These are phyloP conservation scores for Ophiocordyceps australis DNA, from an alignment of 2,329 filamentous ascomycete genomes.

Conservation along the genomic window DNA sequence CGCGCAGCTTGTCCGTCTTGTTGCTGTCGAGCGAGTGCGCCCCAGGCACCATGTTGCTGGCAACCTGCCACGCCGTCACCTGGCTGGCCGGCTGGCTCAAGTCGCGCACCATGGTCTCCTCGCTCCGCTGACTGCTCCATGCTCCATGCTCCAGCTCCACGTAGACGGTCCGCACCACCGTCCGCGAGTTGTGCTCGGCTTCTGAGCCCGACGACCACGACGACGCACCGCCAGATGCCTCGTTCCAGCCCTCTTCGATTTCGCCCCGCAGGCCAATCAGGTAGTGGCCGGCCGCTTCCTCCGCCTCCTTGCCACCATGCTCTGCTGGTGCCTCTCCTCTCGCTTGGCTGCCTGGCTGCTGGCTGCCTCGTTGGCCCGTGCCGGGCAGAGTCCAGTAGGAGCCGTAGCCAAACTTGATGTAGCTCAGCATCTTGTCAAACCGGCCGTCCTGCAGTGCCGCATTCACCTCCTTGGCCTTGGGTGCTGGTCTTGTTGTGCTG, in stretches of 20 bases:
- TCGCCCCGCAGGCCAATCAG: slow-evolving; percentile 52
- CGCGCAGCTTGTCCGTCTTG: slow-evolving; percentile 39
- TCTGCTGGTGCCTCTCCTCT: too few relatives aligned
- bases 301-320: too few relatives aligned
- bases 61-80: slow-evolving; percentile 14
- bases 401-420: slow-evolving; percentile 48
- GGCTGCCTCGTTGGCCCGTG: not conserved
- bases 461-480: slow-evolving; percentile 1
- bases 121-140: slow-evolving; percentile 16
- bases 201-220: slow-evolving; percentile 11
- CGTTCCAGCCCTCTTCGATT: slow-evolving; percentile 26
- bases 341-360: too few relatives aligned
- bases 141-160: slow-evolving; percentile 37
- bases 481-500: too few relatives aligned
- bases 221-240: slow-evolving; percentile 11
- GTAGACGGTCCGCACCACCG: slow-evolving; percentile 45
- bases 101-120: slow-evolving; percentile 25
- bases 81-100: slow-evolving; percentile 17
- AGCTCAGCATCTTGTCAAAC: slow-evolving; percentile 39
- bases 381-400: slow-evolving; percentile 41
- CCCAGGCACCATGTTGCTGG: slow-evolving; percentile 13
- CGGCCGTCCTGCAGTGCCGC: slow-evolving; percentile 14
- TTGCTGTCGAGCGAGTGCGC: slow-evolving; percentile 27
- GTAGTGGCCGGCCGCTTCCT: slow-evolving; percentile 28
- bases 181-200: slow-evolving; percentile 29